These are phyloP conservation scores for Claviceps lovelessii DNA, from an alignment of 2,329 filamentous ascomycete species.

Conservation along the genomic window DNA sequence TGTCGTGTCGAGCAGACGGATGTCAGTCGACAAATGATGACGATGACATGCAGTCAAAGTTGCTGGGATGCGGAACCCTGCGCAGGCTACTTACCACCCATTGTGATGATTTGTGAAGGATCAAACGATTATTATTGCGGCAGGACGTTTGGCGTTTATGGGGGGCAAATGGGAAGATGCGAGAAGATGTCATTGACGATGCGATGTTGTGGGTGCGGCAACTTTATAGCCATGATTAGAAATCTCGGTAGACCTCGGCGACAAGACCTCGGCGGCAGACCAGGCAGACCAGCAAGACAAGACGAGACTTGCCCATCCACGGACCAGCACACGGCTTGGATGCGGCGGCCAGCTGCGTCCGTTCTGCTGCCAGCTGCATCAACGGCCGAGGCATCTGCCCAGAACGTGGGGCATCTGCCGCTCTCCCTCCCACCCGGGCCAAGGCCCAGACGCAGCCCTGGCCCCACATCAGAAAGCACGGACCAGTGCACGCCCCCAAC, in stretches of 20 bases:
- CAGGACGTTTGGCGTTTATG: background rate
- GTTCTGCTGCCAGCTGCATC: slow-evolving; percentile 2
- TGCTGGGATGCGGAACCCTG: background rate
- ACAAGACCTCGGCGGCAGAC: background rate
- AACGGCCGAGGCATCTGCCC: slow-evolving; percentile 5
- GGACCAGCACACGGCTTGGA: background rate
- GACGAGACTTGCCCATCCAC: background rate
- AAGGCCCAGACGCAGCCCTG: background rate
- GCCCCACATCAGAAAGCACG: too few species aligned
- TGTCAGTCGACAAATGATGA: background rate
- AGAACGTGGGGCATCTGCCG: slow-evolving; percentile 1
- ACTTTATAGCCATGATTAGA: slow-evolving; percentile 1
- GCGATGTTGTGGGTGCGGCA: slow-evolving; percentile 2
- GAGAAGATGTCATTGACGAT: background rate
- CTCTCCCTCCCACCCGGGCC: background rate
- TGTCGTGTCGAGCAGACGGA: slow-evolving; percentile 18
- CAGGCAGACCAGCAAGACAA: background rate
- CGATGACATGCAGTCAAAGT: background rate
- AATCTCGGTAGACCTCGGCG: slow-evolving; percentile 4
- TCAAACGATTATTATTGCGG: background rate
- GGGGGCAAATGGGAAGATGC: background rate
- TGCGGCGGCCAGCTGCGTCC: background rate
- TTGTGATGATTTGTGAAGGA: slow-evolving; percentile 11
- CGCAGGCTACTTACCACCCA: slow-evolving; percentile 21
- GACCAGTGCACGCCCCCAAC: background rate